Base-by-base conservation (phyloP, 139 green algal genomes). In the Chlorella sorokiniana region DNA sequence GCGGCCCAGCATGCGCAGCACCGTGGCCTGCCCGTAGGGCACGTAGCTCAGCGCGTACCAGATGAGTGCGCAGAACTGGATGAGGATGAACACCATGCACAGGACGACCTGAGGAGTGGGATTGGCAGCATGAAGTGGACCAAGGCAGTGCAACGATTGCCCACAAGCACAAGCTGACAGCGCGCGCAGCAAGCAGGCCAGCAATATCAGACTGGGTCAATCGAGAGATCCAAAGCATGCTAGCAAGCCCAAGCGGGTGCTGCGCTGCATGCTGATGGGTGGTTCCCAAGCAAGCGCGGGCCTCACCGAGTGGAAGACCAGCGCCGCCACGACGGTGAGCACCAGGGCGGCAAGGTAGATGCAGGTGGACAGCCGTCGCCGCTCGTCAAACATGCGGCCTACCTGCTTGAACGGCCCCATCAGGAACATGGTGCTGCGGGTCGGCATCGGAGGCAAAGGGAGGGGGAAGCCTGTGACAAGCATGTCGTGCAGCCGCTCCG, bases 361-460 rank as follows among this genome's bases (percentile, higher is more conserved):
- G 64, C 83, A 48, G 27, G 92, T 92, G 18, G 92, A 89, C 11
- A 91, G 27, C 27, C 76, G 72, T 27, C 92, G 85, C 23, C 81
- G 76, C 7, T 64, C 76, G 22, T 95, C 85, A 84, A 96, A 91
- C 92, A 96, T 96, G 72, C 89, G 91, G 16, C 84, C 79, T 38
- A 92, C 59, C 67, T 96, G 92, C 72, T 90, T 88, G 45, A 41
- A 56, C 27, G 93, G 93, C 0, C 92, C 90, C 75, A 81, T 41
- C n/a, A 81, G 41, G 59, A 81, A 81, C 22, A 81, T 69, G 4
- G 75, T 81, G 75, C 83, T 87, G 44, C 72, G 75, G 68, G 68
- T 1, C 25, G 8, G 38, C 1, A 11, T 22, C 9, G 8, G 37
- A 33, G 18, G 37, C 23, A 10, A 72, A 44, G 7, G 6, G 64